These are phyloP conservation scores for Alternaria ventricosa DNA, from an alignment of 2,329 filamentous ascomycete genomes.

Conservation along the genomic window DNA sequence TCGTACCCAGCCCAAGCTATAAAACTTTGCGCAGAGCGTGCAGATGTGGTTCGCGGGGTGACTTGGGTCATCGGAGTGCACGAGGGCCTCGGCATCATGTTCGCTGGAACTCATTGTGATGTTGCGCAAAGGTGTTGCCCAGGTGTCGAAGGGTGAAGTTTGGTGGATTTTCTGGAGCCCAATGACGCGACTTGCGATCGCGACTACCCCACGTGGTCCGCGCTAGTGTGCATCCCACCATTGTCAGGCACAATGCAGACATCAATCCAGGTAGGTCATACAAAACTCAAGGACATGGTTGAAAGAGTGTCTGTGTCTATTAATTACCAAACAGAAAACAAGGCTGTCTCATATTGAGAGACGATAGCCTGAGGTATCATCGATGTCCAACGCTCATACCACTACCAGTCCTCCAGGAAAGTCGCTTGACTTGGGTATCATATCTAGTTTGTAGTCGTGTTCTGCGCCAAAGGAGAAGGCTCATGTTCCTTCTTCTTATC, in stretches of 20 bases:
- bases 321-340: neutral
- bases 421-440: slow-evolving; percentile 27
- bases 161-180: slow-evolving; percentile 13
- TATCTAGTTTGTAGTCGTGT: slow-evolving; percentile 27
- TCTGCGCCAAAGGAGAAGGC: slow-evolving; percentile 33
- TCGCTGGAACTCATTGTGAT: slow-evolving; percentile 25
- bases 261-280: neutral
- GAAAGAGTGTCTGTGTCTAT: slow-evolving; percentile 12
- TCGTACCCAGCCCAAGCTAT: slow-evolving; percentile 84
- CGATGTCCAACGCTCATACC: slow-evolving; percentile 9
- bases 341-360: slow-evolving; percentile 11
- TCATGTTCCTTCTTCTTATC: slow-evolving; percentile 47
- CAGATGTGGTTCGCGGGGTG: slow-evolving; percentile 97
- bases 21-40: slow-evolving; percentile 92
- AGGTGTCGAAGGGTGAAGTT: neutral
- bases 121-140: neutral
- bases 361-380: slow-evolving; percentile 18
- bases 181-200: slow-evolving; percentile 27
- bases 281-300: neutral
- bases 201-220: slow-evolving; percentile 21
- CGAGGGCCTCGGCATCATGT: slow-evolving; percentile 57
- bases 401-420: slow-evolving; percentile 15
- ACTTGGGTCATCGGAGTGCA: slow-evolving; percentile 70
- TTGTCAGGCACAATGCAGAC: slow-evolving; percentile 13
- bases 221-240: slow-evolving; percentile 17